These are phyloP conservation scores for Lotus japonicus DNA, from an alignment of 306 rosid genomes.

Conservation along the genomic window DNA sequence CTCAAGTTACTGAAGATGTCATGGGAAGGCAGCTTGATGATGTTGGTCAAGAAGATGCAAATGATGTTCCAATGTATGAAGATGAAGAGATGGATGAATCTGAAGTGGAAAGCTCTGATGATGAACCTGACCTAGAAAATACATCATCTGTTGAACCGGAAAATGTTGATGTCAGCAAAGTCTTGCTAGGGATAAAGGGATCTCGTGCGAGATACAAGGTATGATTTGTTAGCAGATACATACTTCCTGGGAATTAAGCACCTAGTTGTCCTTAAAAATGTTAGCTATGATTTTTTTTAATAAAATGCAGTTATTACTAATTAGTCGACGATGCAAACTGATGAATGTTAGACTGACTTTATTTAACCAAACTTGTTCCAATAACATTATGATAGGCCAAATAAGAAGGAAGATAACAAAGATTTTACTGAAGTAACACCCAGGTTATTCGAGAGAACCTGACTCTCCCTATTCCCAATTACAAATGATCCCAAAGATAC, in stretches of 20 bases:
- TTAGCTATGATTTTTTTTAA: too few species aligned
- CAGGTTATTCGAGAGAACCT: too few species aligned
- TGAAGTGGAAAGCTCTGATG: conserved; percentile 52
- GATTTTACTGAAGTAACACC: too few species aligned
- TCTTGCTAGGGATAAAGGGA: conserved; percentile 49
- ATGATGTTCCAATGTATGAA: conserved; percentile 48
- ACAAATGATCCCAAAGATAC: too few species aligned
- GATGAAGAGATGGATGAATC: conserved; percentile 47
- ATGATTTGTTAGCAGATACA: conserved; percentile 19
- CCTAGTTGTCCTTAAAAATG: neutral
- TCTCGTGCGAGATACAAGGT: conserved; percentile 69
- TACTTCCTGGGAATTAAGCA: neutral
- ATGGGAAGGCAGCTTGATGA: conserved; percentile 39
- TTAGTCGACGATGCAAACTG: neutral
- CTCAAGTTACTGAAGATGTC: conserved; percentile 34
- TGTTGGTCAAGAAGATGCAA: conserved; percentile 40
- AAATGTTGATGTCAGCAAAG: conserved; percentile 38
- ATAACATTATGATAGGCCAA: too few species aligned
- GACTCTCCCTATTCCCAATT: too few species aligned
- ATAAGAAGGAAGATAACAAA: too few species aligned
- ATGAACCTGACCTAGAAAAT: conserved; percentile 42
- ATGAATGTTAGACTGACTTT: neutral
- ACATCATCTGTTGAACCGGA: conserved; percentile 30
- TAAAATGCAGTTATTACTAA: neutral
- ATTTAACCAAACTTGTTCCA: too few species aligned